Percentiles rank a stretch among this genome's conserved stretches.
These are phyloP conservation scores for Phialophora expanda DNA, from an alignment of 2,329 filamentous ascomycete species.

Conservation along the genomic window DNA sequence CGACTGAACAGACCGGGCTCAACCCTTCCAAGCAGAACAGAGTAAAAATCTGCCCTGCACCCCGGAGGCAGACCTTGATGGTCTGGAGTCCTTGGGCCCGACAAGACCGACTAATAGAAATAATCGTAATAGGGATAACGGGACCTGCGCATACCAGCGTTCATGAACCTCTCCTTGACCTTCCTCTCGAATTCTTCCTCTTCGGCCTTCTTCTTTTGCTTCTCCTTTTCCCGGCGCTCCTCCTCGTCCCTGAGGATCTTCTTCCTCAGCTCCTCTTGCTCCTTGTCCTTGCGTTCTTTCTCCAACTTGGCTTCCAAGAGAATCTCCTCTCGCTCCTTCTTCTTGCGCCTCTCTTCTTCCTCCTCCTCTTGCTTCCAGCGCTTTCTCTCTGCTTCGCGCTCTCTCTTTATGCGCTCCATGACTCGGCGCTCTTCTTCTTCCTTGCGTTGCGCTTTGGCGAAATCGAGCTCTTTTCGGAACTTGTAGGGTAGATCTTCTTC, in stretches of 20 bases:
- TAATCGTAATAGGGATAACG: slow-evolving; percentile 8
- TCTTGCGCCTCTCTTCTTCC: slow-evolving; percentile 35
- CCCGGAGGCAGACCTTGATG: not conserved
- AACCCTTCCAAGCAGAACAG: not conserved
- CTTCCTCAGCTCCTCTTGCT: slow-evolving; percentile 40
- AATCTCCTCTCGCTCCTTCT: slow-evolving; percentile 44
- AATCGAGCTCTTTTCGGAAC: slow-evolving; percentile 40
- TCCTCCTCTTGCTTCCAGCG: slow-evolving; percentile 38
- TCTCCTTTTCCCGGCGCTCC: slow-evolving; percentile 54
- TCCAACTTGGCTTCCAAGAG: slow-evolving; percentile 36
- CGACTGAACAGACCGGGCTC: not conserved
- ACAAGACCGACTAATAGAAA: slow-evolving; percentile 12
- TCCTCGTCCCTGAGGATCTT: slow-evolving; percentile 41
- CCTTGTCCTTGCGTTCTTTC: slow-evolving; percentile 38
- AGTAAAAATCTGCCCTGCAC: not conserved
- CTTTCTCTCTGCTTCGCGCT: slow-evolving; percentile 38
- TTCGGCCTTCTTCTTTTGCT: slow-evolving; percentile 54
- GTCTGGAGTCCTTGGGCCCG: not conserved
- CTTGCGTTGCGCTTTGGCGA: slow-evolving; percentile 39
- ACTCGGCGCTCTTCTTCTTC: slow-evolving; percentile 56
- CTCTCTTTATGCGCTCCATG: slow-evolving; percentile 48
- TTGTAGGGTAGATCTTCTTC: slow-evolving; percentile 39
- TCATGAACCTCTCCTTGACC: slow-evolving; percentile 47
- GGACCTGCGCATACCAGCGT: slow-evolving; percentile 32
- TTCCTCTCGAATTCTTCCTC: slow-evolving; percentile 56